phyloP scores from a whole-genome alignment of 140 eudicot species.

The Erigeron philadelphicus region DNA sequence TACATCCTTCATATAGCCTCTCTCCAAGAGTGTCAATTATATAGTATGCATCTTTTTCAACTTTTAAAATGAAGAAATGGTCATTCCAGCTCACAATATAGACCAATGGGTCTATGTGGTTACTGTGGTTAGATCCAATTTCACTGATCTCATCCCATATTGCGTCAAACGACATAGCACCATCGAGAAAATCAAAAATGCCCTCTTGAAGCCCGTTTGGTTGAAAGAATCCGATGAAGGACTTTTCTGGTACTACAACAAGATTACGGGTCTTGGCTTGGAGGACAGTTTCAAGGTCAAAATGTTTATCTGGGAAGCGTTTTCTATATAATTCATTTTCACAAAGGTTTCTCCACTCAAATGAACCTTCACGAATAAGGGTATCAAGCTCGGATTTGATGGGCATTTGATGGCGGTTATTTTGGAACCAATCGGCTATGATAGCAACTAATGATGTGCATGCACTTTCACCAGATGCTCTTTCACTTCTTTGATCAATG shows the following conservation, averaged over 20 bases:
- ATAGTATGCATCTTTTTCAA: constrained; percentile 53
- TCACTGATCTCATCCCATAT: constrained; percentile 65
- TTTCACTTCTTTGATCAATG: constrained; percentile 69
- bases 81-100: constrained; percentile 75
- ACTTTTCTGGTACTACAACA: constrained; percentile 58
- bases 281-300: constrained; percentile 73
- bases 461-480: constrained; percentile 82
- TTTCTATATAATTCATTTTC: constrained; percentile 43
- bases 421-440: constrained; percentile 66
- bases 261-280: constrained; percentile 56
- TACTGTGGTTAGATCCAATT: constrained; percentile 21
- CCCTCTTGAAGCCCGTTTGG: constrained; percentile 43
- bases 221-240: constrained; percentile 72
- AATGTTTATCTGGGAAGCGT: constrained; percentile 72
- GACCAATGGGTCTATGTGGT: constrained; percentile 33
- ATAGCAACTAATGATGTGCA: constrained; percentile 77
- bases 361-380: constrained; percentile 68
- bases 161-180: constrained; percentile 67
- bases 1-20: constrained; percentile 71
- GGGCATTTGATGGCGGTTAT: constrained; percentile 54
- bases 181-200: constrained; percentile 48
- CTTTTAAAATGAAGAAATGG: constrained; percentile 57
- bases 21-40: constrained; percentile 78
- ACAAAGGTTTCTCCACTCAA: constrained; percentile 76
- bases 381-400: constrained; percentile 67